Evolutionary conservation across 148 eudicot species (phyloP).

Genomic region (Selenicereus undatus): DNA sequence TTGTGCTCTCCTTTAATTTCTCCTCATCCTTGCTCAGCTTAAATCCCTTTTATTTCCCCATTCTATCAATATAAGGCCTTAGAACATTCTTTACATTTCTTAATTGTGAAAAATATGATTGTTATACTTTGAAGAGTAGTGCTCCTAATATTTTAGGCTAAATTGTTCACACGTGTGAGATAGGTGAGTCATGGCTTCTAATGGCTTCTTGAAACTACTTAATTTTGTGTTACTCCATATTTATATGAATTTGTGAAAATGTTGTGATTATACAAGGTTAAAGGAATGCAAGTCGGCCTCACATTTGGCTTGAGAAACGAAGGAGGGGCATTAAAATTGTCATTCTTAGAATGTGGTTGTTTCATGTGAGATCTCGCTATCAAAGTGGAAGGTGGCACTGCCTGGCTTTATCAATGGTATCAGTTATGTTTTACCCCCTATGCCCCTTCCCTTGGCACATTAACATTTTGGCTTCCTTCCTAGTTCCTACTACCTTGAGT

Average conservation of each 20-base stretch:
- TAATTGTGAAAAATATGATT: neutral
- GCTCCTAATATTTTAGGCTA: neutral
- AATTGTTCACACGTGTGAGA: neutral
- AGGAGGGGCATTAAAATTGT: slow-evolving; percentile 60
- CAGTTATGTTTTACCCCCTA: neutral
- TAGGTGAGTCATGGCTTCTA: neutral
- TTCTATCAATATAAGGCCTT: neutral
- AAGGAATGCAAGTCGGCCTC: slow-evolving; percentile 85
- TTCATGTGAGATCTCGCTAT: slow-evolving; percentile 59
- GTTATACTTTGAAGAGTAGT: neutral
- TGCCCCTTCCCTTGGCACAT: no score
- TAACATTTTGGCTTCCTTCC: neutral
- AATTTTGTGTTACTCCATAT: neutral
- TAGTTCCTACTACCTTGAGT: neutral
- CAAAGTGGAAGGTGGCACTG: slow-evolving; percentile 82
- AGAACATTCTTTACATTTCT: neutral
- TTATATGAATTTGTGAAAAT: neutral
- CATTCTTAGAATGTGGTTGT: slow-evolving; percentile 76
- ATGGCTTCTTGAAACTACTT: neutral
- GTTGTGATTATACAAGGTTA: slow-evolving; percentile 47
- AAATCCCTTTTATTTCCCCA: neutral
- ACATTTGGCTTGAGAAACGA: slow-evolving; percentile 52
- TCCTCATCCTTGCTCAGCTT: no score
- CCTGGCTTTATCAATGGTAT: slow-evolving; percentile 99
- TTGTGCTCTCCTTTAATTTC: no score